Evolutionary conservation across 2,329 filamentous ascomycete genomes (phyloP).

Genomic region (Hymenoscyphus salicellus): DNA sequence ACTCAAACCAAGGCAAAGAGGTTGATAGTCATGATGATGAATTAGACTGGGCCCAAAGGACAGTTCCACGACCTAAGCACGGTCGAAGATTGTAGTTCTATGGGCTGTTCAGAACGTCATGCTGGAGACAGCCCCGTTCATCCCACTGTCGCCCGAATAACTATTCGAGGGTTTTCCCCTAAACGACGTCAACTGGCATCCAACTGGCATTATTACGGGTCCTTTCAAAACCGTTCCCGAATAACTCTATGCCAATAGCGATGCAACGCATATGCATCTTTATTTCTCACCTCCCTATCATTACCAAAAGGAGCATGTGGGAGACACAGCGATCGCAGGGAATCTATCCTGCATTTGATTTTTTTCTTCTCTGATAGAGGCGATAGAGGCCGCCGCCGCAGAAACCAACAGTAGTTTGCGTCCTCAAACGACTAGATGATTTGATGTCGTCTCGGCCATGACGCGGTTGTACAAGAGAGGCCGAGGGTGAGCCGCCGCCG

Average conservation of each 20-base stretch:
- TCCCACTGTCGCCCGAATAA: not conserved
- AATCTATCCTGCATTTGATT: not conserved
- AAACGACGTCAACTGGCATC: conserved; percentile 2
- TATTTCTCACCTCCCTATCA: not conserved
- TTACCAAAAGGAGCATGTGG: not conserved
- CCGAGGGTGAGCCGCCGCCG: conserved; percentile 11
- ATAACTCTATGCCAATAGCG: not conserved
- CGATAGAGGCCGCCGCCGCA: not conserved
- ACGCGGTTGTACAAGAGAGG: conserved; percentile 8
- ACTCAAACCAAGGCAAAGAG: not conserved
- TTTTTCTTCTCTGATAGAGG: not conserved
- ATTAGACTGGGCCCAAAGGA: not conserved
- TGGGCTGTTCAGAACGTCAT: not conserved
- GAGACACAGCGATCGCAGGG: not conserved
- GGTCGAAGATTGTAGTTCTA: not conserved
- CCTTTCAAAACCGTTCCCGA: conserved; percentile 1
- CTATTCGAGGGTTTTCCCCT: not conserved
- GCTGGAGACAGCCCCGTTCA: conserved; percentile 1
- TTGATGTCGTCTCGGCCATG: conserved; percentile 8
- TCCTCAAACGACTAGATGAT: not conserved
- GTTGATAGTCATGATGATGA: not conserved
- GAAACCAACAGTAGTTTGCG: not conserved
- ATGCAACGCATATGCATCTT: not conserved
- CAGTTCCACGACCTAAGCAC: not conserved
- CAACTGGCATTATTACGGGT: conserved; percentile 1